Base-by-base conservation (phyloP, 2,329 filamentous ascomycete genomes). In the Botrytis tulipae region DNA sequence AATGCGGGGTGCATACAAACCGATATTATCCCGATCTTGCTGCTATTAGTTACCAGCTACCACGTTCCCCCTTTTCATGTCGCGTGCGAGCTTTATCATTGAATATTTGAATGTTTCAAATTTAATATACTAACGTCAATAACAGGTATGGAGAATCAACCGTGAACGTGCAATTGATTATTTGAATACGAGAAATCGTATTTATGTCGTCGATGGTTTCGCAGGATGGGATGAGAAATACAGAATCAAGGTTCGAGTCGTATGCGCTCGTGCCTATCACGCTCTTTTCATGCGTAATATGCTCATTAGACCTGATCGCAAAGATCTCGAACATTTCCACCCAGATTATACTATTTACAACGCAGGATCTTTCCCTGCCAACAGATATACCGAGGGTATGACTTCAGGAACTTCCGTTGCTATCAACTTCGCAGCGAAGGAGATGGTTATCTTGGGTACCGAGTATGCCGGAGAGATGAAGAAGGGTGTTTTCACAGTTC, bases 261-360 rank as follows among this genome's bases (percentile, higher is more conserved):
- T 99, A 82, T 99, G 96, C 86, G 96, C 96, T 78, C 95, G 96
- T 83, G 96, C 96, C 84, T 99, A 99, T 89, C 96, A 99, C 89
- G 96, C 96, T 76, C 90, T 99, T 78, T 99, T 99, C 91, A 99
- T 99, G 96, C 93, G 95, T 83, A 99, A 99, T 89, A 99, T 99
- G 96, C 92, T 99, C 82, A 99, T 99, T 87, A 93, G 96, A 80
- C 96, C 96, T 76, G 87, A 91, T 71, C 90, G 89, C 76, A 93
- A 97, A 85, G 95, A 99, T 87, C 91, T 99, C 72, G 92, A 97
- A 87, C 90, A 94, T 86, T 99, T 99, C 90, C 93, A 97, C 85
- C 96, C 96, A 80, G 95, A 99, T 88, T 99, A 99, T 88, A 95
- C 95, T 81, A 98, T 99, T 87, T 99, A 99, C 92, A 99, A 99